phyloP scores from a whole-genome alignment of 2,329 filamentous ascomycete genomes.

The Cladosporium halotolerans region DNA sequence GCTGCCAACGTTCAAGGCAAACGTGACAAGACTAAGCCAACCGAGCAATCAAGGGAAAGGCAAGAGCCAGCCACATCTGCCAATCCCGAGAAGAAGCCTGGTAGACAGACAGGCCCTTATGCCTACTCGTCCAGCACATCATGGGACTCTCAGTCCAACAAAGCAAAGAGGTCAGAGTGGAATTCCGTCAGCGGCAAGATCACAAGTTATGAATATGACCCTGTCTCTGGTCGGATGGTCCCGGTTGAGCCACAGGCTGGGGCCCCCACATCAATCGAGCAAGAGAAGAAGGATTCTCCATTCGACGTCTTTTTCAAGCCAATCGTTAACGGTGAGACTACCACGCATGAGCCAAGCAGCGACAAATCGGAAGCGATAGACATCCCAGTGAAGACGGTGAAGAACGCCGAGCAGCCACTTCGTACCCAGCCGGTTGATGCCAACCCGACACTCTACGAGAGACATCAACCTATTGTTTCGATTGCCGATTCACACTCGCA shows the following conservation, averaged over 20 bases:
- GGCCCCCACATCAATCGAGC: not conserved
- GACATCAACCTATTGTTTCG: too few species aligned
- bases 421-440: not conserved
- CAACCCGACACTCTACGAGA: not conserved
- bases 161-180: conserved; percentile 26
- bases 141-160: conserved; percentile 29
- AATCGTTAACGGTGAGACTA: not conserved
- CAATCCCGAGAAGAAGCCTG: conserved; percentile 6
- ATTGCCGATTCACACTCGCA: not conserved
- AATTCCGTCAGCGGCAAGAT: conserved; percentile 26
- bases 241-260: conserved; percentile 10
- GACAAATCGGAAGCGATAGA: not conserved
- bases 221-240: conserved; percentile 34
- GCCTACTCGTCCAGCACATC: conserved; percentile 24
- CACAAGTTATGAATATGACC: conserved; percentile 32
- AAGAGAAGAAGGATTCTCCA: not conserved
- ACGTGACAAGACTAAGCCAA: not conserved
- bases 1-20: not conserved
- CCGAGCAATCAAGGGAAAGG: not conserved
- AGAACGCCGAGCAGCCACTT: not conserved
- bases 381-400: not conserved
- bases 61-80: not conserved
- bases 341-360: not conserved
- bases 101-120: conserved; percentile 16
- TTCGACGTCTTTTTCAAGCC: not conserved